Conservation (phyloP, 2,329 filamentous ascomycete species). For the Aspergillus sp. region DNA sequence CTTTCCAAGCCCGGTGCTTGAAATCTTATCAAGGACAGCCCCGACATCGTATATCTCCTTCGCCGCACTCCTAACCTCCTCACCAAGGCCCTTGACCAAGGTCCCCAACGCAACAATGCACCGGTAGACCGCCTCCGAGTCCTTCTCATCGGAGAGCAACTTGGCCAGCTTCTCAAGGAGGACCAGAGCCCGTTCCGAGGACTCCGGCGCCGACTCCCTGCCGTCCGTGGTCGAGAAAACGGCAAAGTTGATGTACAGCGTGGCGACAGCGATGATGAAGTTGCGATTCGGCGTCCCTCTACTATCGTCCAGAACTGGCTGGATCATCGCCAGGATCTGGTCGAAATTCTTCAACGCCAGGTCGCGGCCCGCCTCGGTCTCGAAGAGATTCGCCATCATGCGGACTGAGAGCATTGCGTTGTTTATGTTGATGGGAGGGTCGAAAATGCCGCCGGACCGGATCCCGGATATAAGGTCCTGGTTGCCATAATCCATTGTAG, state of each 20-base stretch:
- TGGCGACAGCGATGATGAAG: slow-evolving; percentile 70
- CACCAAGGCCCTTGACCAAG: slow-evolving; percentile 50
- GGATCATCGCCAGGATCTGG: slow-evolving; percentile 53
- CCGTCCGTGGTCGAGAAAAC: slow-evolving; percentile 54
- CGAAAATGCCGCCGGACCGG: slow-evolving; percentile 48
- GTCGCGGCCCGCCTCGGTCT: slow-evolving; percentile 59
- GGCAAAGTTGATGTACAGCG: slow-evolving; percentile 74
- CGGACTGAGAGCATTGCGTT: slow-evolving; percentile 81
- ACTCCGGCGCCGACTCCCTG: slow-evolving; percentile 29
- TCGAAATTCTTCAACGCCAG: slow-evolving; percentile 53
- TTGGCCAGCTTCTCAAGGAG: slow-evolving; percentile 54
- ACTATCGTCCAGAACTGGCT: slow-evolving; percentile 48
- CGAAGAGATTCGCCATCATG: slow-evolving; percentile 74
- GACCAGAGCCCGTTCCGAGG: slow-evolving; percentile 41
- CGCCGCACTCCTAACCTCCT: slow-evolving; percentile 49
- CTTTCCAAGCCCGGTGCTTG: slow-evolving; percentile 41
- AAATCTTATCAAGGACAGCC: slow-evolving; percentile 38
- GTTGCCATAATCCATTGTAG: slow-evolving; percentile 46
- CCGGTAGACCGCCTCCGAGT: slow-evolving; percentile 76
- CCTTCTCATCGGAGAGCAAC: slow-evolving; percentile 57
- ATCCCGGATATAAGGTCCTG: slow-evolving; percentile 55
- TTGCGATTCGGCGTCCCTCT: slow-evolving; percentile 58
- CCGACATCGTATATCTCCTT: slow-evolving; percentile 49
- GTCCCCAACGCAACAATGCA: slow-evolving; percentile 77
- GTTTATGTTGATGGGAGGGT: slow-evolving; percentile 59